Percentiles rank a stretch among this genome's conserved stretches.
Evolutionary conservation across 139 green algal species (phyloP).

Genomic region (Chlorella ohadii): DNA sequence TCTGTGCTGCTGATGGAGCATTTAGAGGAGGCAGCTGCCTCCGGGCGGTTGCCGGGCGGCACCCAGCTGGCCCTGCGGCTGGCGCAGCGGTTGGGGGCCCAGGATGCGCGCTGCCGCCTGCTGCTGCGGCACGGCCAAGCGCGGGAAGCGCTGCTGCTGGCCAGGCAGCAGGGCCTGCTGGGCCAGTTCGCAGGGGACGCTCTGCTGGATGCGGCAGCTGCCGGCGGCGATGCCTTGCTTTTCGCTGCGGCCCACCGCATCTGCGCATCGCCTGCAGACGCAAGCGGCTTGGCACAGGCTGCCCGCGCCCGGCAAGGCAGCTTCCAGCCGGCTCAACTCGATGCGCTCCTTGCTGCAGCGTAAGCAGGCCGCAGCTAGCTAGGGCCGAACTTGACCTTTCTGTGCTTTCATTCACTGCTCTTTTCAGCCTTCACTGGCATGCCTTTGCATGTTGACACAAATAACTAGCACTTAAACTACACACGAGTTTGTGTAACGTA

Average conservation of each 20-base stretch:
- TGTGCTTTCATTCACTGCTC: neutral
- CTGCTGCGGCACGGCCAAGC: conserved; percentile 26
- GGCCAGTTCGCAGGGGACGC: neutral
- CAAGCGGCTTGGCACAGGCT: neutral
- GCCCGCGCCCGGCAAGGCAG: neutral
- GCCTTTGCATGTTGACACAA: no score
- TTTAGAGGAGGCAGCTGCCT: neutral
- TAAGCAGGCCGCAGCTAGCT: no score
- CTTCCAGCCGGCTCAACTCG: neutral
- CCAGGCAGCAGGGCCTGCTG: neutral
- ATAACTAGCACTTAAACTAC: no score
- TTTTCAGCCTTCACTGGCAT: neutral
- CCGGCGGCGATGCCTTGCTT: neutral
- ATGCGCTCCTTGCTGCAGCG: no score
- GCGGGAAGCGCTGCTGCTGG: neutral
- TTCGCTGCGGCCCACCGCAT: neutral
- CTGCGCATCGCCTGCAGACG: neutral
- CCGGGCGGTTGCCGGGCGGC: neutral
- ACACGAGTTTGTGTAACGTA: no score
- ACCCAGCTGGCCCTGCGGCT: conserved; percentile 1
- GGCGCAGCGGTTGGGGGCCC: neutral
- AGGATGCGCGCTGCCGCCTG: conserved; percentile 24
- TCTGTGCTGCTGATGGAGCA: conserved; percentile 29
- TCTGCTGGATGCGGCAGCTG: conserved; percentile 5
- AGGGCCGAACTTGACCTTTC: neutral